Evolutionary conservation across 352 stramenopile species (phyloP).

Genomic region (Globisporangium middletonii): DNA sequence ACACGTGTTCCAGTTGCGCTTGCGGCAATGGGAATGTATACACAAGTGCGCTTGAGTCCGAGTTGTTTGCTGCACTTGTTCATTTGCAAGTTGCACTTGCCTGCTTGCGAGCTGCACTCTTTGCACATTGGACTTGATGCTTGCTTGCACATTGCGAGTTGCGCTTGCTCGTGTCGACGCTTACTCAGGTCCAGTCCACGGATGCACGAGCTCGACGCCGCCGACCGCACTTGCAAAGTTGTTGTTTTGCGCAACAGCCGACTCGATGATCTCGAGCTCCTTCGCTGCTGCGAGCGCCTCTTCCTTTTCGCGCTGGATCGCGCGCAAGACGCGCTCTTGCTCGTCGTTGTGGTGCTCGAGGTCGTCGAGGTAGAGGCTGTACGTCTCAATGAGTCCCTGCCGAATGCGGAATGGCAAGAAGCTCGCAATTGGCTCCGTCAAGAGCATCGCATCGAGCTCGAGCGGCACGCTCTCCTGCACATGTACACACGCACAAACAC

Average conservation of each 20-base stretch:
- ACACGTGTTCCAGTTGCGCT: background rate
- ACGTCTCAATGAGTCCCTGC: slow-evolving; percentile 84
- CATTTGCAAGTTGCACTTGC: too few species aligned
- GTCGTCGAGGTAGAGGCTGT: slow-evolving; percentile 84
- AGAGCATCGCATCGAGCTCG: slow-evolving; percentile 77
- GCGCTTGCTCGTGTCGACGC: background rate
- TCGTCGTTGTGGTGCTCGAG: slow-evolving; percentile 79
- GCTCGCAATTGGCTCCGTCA: slow-evolving; percentile 77
- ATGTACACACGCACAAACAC: background rate
- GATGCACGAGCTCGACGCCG: background rate
- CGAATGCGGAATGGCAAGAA: slow-evolving; percentile 81
- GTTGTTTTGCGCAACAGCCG: slow-evolving; percentile 3
- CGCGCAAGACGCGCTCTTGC: slow-evolving; percentile 75
- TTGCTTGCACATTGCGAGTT: background rate
- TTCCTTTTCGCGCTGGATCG: slow-evolving; percentile 60
- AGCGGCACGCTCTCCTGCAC: slow-evolving; percentile 77
- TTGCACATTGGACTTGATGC: background rate
- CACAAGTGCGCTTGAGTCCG: too few species aligned
- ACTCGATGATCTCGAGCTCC: slow-evolving; percentile 9
- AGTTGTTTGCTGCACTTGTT: too few species aligned
- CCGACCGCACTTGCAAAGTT: background rate
- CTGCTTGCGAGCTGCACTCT: too few species aligned
- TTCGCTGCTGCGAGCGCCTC: slow-evolving; percentile 18
- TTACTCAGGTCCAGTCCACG: background rate
- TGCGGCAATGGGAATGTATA: too few species aligned